Evolutionary conservation across 2,329 filamentous ascomycete species (phyloP).

Genomic region (Thermochaetoides dissita): DNA sequence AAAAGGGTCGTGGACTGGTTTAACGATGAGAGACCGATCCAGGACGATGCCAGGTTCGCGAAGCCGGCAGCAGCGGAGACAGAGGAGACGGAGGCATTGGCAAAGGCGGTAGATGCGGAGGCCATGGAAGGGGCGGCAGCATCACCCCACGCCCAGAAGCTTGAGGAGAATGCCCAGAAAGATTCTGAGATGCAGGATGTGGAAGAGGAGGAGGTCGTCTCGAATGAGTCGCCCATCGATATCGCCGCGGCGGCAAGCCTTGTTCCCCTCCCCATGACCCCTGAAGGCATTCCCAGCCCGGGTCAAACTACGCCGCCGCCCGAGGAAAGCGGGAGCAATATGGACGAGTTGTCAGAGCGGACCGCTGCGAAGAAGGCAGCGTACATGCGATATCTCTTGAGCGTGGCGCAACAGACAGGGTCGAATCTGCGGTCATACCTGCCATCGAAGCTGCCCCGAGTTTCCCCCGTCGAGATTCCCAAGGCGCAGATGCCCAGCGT

Average conservation of each 20-base stretch:
- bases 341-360: conserved; percentile 9
- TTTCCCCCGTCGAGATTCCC: conserved; percentile 11
- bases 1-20: conserved; percentile 46
- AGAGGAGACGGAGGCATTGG: conserved; percentile 15
- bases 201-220: conserved; percentile 3
- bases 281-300: too few relatives aligned
- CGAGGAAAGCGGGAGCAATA: too few relatives aligned
- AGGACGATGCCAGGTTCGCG: conserved; percentile 26
- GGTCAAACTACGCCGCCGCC: too few relatives aligned
- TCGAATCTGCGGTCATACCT: conserved; percentile 32
- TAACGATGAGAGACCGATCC: conserved; percentile 28
- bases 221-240: conserved; percentile 35
- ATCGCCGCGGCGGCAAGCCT: conserved; percentile 38
- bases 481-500: conserved; percentile 14
- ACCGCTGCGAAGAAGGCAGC: conserved; percentile 16
- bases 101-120: conserved; percentile 13
- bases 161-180: conserved; percentile 1
- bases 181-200: too few relatives aligned
- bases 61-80: conserved; percentile 13
- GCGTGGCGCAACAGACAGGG: conserved; percentile 34
- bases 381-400: conserved; percentile 36
- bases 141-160: neutral
- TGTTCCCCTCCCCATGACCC: conserved; percentile 26
- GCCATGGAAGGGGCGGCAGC: conserved; percentile 2
- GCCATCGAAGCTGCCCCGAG: conserved; percentile 25